These are phyloP conservation scores for Setaria viridis DNA, from an alignment of 202 grass and related monocot species.

Conservation along the genomic window DNA sequence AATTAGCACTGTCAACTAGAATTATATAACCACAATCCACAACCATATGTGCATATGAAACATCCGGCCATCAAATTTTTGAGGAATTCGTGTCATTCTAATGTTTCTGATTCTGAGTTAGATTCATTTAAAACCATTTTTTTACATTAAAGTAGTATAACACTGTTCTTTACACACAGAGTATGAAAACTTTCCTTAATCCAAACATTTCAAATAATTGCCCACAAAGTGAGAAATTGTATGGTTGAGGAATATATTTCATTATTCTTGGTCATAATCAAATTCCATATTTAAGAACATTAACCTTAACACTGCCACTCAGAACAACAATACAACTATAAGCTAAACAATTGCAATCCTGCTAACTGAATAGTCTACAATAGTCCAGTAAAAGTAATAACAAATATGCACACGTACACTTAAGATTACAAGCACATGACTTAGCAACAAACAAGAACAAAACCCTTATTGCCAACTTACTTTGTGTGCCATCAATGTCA, in stretches of 20 bases:
- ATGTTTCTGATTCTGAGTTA: conserved; percentile 1
- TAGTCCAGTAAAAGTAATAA: background rate
- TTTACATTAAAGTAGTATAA: background rate
- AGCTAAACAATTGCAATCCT: background rate
- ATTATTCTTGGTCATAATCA: background rate
- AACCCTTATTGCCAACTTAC: conserved; percentile 51
- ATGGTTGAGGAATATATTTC: background rate
- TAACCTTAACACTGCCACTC: background rate
- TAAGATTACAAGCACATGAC: background rate
- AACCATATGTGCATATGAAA: background rate
- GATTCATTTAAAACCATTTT: conserved; percentile 12
- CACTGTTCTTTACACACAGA: background rate
- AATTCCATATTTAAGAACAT: background rate
- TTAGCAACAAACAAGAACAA: background rate
- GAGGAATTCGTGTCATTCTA: background rate
- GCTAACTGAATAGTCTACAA: background rate
- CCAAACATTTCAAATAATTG: conserved; percentile 21
- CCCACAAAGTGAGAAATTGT: background rate
- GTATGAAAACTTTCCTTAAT: background rate
- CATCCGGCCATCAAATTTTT: background rate
- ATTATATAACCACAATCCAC: background rate
- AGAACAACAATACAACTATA: background rate
- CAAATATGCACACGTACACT: background rate
- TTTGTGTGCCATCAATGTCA: conserved; percentile 68
- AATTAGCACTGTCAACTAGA: background rate